Evolutionary conservation across 1,284 basidiomycete species (phyloP), one percentile per base, ranked within the genome.

Genomic region (Lentinula novae-zelandiae): DNA sequence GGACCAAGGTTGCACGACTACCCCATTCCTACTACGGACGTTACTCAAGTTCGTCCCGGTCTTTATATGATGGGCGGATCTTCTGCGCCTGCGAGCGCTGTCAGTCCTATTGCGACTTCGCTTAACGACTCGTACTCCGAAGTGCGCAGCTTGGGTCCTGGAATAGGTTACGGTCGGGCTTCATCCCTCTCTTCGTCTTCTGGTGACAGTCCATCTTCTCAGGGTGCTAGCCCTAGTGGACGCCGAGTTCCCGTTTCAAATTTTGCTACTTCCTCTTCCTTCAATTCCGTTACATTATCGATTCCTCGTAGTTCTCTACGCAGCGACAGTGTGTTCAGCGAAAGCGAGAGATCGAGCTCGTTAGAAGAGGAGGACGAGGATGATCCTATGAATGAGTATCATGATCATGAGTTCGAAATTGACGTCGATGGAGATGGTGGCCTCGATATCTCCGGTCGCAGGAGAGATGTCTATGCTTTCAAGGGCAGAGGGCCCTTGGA

Each of bases 1-100:
- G 84, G 84, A 1, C 86, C 87, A 3, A 78, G 84, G 42, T 72
- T 90, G 69, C 85, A 89, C 64, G 83, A 89, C 69, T 89, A 87
- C 67, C 67, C 81, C 20, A 70, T 87, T 51, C 77, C 79, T 38
- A 72, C 60, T 71, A 70, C 72, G 10, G 73, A 75, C 39, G 73
- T 85, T 53, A 82, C 82, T 2, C 83, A 84, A 52, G 71, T 87
- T 12, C 76, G 82, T 38, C 86, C 85, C 20, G 85, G 85, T n/a
- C 71, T 86, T 12, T 67, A 86, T 36, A 61, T 61, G 60, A 57
- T 60, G 59, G 59, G 59, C 34, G 53, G 53, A 81, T 57, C 58
- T 60, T 61, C 57, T 46, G 56, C 62, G 17, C 63, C 60, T 39
- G 58, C 55, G 54, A 44, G 58, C 55, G 53, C 58, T 61, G 50